Percentiles rank a stretch among this genome's conserved stretches.
These are phyloP conservation scores for Periconia sp. DNA, from an alignment of 2,329 filamentous ascomycete genomes.

Conservation along the genomic window DNA sequence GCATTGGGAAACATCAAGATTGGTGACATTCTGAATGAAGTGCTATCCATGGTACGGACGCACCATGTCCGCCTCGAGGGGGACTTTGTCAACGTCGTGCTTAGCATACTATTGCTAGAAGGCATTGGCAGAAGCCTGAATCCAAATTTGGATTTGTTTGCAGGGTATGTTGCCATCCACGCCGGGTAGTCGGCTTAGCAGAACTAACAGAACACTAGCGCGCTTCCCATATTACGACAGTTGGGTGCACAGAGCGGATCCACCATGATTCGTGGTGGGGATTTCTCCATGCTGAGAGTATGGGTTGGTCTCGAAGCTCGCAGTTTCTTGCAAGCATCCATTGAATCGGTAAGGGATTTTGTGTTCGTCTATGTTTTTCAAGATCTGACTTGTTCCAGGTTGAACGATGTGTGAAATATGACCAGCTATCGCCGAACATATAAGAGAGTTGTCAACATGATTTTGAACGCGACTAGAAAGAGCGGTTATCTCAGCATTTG, in stretches of 20 bases:
- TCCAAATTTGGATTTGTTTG: slow-evolving; percentile 83
- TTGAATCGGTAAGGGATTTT: slow-evolving; percentile 71
- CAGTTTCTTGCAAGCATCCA: slow-evolving; percentile 84
- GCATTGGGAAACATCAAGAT: slow-evolving; percentile 94
- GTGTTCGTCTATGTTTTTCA: background rate
- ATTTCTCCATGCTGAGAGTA: slow-evolving; percentile 74
- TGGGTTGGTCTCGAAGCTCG: slow-evolving; percentile 91
- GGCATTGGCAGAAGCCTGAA: slow-evolving; percentile 88
- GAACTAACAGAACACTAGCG: slow-evolving; percentile 53
- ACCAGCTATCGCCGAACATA: slow-evolving; percentile 84
- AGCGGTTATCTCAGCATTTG: background rate
- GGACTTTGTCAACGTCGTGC: slow-evolving; percentile 97
- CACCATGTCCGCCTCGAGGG: slow-evolving; percentile 96
- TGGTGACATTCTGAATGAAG: slow-evolving; percentile 88
- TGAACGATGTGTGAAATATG: slow-evolving; percentile 87
- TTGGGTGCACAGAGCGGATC: slow-evolving; percentile 77
- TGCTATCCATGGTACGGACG: slow-evolving; percentile 83
- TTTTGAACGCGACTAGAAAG: background rate
- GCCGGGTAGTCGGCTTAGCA: background rate
- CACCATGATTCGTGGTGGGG: slow-evolving; percentile 50
- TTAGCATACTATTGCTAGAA: slow-evolving; percentile 89
- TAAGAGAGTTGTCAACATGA: slow-evolving; percentile 40
- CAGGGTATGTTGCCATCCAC: slow-evolving; percentile 54
- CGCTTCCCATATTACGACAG: slow-evolving; percentile 85
- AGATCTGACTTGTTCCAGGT: slow-evolving; percentile 54